Evolutionary conservation across 345 rosid species (phyloP), one percentile per base, ranked within the genome.

Genomic region (Nephelium lappaceum): DNA sequence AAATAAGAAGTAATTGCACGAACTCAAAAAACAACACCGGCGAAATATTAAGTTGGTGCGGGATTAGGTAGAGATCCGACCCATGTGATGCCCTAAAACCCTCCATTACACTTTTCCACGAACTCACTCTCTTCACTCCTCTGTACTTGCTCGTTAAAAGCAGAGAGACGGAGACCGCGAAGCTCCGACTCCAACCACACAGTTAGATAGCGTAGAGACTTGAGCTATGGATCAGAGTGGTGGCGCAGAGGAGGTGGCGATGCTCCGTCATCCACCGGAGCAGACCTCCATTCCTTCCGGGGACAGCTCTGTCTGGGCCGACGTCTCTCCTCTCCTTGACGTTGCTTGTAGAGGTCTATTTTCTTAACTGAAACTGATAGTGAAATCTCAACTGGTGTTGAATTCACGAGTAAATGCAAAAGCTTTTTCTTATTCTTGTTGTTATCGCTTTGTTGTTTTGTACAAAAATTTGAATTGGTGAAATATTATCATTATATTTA

Each of bases 291-390:
- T 92, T 70, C 90, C 93, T 55, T 87, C 92, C 75, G 87, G 87
- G 69, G 95, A 88, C 21, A 82, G 83, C 79, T 83, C 93, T 43
- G 87, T 89, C 38, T 94, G 98, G 98, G 91, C 97, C 14, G 91
- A 94, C 86, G 90, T 89, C 8, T 91, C 95, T 5, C 85, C 91
- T 62, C 95, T 92, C 81, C 89, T 94, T 39, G 84, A 84, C 66
- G 87, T 88, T 77, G 92, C 97, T 41, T 94, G 94, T 78, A 15
- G 19, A 84, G 97, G 98, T 94, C 39, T 55, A 49, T 65, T 11
- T 74, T 55, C 15, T 39, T 73, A 67, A 42, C 41, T 61, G 16
- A 8, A 19, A 11, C 55, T 31, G 3, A 41, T 31, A 58, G 16
- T 31, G n/a, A 53, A 38, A 38, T 38, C 41, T 45, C 36, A 53